These are phyloP conservation scores for Mikania micrantha DNA, from an alignment of 129 eudicot genomes.

Conservation along the genomic window DNA sequence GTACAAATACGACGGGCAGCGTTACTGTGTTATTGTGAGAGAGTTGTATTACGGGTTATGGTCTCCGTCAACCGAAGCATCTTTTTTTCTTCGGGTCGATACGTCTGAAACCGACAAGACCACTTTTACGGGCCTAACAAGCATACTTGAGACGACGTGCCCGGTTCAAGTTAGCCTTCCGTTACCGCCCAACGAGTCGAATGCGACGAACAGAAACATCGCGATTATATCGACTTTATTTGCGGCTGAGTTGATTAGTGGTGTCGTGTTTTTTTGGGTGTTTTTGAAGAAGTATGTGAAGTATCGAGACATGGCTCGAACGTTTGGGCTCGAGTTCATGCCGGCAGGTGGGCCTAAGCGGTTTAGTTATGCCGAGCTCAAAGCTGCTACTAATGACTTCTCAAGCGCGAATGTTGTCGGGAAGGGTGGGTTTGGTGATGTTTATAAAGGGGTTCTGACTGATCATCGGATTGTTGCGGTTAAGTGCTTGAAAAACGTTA, in stretches of 20 bases:
- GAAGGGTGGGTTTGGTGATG: constrained; percentile 83
- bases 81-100: constrained; percentile 57
- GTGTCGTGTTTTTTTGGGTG: constrained; percentile 80
- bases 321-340: constrained; percentile 75
- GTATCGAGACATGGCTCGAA: constrained; percentile 91
- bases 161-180: constrained; percentile 68
- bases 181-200: constrained; percentile 57
- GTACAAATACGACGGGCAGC: constrained; percentile 53
- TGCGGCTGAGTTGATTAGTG: constrained; percentile 76
- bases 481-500: constrained; percentile 57
- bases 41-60: constrained; percentile 49
- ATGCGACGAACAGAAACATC: constrained; percentile 58
- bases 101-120: constrained; percentile 36
- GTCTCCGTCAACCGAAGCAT: constrained; percentile 62
- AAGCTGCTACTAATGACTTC: constrained; percentile 60
- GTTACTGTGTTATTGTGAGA: constrained; percentile 47
- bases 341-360: constrained; percentile 81
- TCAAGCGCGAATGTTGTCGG: constrained; percentile 51
- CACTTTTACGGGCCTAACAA: constrained; percentile 57
- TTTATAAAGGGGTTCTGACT: constrained; percentile 62
- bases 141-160: constrained; percentile 56
- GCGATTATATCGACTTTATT: constrained; percentile 58
- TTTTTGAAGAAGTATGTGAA: constrained; percentile 71
- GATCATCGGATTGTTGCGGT: constrained; percentile 86
- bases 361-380: constrained; percentile 71